Conservation (phyloP, 257 asterid genomes). For the Primulina eburnea region DNA sequence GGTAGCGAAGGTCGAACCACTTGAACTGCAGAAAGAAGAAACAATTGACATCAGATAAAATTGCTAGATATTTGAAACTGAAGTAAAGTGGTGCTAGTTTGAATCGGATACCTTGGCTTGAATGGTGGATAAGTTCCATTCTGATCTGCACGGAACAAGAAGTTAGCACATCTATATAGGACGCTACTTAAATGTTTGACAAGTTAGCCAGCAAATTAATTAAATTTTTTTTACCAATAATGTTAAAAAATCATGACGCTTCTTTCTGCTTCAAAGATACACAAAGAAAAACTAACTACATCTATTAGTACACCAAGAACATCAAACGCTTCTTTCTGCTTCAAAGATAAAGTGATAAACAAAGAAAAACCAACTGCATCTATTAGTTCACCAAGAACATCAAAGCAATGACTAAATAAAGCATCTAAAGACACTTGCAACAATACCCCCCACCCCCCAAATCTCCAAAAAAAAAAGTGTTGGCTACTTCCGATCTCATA, state of each 20-base stretch:
- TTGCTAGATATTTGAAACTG: not conserved
- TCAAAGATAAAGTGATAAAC: not conserved
- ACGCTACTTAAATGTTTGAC: not conserved
- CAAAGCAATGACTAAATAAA: conserved; percentile 3
- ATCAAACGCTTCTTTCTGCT: not conserved
- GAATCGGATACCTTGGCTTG: conserved; percentile 49
- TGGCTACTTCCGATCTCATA: not conserved
- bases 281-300: not conserved
- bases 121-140: conserved; percentile 77
- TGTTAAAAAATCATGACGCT: not conserved
- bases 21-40: conserved; percentile 64
- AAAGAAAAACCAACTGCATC: not conserved
- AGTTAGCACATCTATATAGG: conserved; percentile 22
- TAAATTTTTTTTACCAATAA: not conserved
- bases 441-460: no score
- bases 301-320: not conserved
- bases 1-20: conserved; percentile 46
- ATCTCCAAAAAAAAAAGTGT: not conserved
- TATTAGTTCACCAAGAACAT: not conserved
- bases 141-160: conserved; percentile 56
- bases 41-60: conserved; percentile 29
- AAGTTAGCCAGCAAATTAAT: not conserved
- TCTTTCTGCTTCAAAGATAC: not conserved
- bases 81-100: not conserved
- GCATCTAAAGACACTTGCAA: not conserved